Evolutionary conservation across 345 rosid genomes (phyloP), one percentile per base, ranked within the genome.

Genomic region (Excoecaria cochinchinensis): DNA sequence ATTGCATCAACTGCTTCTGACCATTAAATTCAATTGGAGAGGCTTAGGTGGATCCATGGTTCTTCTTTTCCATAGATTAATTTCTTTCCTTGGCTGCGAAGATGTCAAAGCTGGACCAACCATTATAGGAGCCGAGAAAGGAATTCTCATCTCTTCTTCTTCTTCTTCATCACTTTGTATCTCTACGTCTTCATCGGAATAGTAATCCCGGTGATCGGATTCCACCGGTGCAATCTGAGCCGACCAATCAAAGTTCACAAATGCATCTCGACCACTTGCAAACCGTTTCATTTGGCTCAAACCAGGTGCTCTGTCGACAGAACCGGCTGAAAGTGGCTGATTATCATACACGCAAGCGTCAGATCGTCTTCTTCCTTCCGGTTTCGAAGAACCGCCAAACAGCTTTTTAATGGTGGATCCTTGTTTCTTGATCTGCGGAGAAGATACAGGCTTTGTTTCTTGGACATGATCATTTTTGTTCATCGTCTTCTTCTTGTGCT

Each of bases 51-150:
- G 97, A 69, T 84, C 86, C 85, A 86, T 87, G 67, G 91, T 89
- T 86, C 99, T 89, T 83, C 98, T 84, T 83, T 89, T 88, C 99
- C 99, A 95, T 71, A 95, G 71, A 79, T 89, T 93, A 58, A 95
- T 73, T 83, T 95, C 98, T 77, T 87, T 80, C 85, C 77, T 88
- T 52, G 94, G 90, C 73, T 75, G 84, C 85, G 85, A 72, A 60
- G 73, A 38, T 19, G 6, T 74, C 44, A 52, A 31, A 31, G 31
- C 52, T 36, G 78, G 77, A 48, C 90, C 89, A 0, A 83, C 4
- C 60, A 22, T 57, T 17, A 93, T 84, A 4, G 97, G 94, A 31
- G 94, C 97, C 42, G 98, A 93, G 81, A 89, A 91, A 4, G 98
- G 92, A 22, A 91, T 82, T 0, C 78, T 86, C 14, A 76, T 69